Evolutionary conservation across 169 alveolate species (phyloP), one percentile per base, ranked within the genome.

Genomic region (Cryptosporidium ubiquitum): DNA sequence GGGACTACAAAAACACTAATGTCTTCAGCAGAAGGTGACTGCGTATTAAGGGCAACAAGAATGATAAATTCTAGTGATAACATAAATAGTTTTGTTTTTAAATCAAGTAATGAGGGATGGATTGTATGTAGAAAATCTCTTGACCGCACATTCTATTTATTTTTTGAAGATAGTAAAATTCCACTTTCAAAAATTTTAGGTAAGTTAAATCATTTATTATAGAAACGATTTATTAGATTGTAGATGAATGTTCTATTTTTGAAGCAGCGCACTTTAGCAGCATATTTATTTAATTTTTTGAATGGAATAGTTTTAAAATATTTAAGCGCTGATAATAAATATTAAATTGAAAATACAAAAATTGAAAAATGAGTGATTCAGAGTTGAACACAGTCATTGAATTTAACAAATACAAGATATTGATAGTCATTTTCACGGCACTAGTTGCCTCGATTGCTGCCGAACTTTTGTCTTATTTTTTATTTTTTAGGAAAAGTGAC

Each of bases 21-120:
- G 89, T 79, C 89, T 42, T 58, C 89, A 20, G 16, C 44, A 20
- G 89, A 79, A 44, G 89, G 89, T 31, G 89, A 79, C 12, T 79
- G 64, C 40, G 75, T 79, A 26, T 40, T 40, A 39, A 66, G 68
- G 42, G 52, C 75, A 31, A 23, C 89, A 40, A 58, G 29, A 29
- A 23, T 79, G 23, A 66, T 79, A 18, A 33, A 23, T n/a, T 16
- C 40, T 1, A 69, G 61, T 26, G 35, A 40, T 40, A 40, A 12
- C 26, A 47, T 79, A 18, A 10, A 37, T 23, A 51, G 69, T 12
- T 37, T 58, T 58, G 20, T 66, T 29, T 79, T 42, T 33, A 79
- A 79, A 47, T 64, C 79, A 16, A 39, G 68, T n/a, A 79, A 42
- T 40, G 89, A 42, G 39, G 89, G 89, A n/a, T 79, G 89, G 89